These are phyloP conservation scores for Pseudopediastrum boryanum DNA, from an alignment of 139 green algal genomes.

Conservation along the genomic window DNA sequence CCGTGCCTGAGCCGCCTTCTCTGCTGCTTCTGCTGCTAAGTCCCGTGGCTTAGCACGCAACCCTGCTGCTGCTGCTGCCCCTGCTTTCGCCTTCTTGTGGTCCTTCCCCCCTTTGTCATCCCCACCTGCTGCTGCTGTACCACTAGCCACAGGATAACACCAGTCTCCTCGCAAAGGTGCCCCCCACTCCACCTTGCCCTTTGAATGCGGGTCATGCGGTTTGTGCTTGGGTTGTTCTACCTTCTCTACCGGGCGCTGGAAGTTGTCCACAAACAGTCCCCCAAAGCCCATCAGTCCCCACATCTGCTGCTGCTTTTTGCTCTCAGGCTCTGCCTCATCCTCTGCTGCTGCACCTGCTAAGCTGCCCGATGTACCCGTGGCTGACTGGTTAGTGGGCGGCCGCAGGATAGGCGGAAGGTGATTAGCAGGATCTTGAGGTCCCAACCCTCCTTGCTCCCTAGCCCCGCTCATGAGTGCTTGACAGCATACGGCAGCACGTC, in stretches of 20 bases:
- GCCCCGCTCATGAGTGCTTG: conserved; percentile 33
- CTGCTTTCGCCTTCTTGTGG: not conserved
- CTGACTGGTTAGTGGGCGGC: not conserved
- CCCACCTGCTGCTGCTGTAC: not conserved
- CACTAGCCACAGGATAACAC: not conserved
- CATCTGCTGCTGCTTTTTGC: conserved; percentile 36
- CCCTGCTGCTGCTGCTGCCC: not conserved
- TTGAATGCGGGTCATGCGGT: conserved; percentile 19
- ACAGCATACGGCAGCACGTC: conserved; percentile 26
- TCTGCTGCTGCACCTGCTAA: conserved; percentile 14
- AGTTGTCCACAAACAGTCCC: conserved; percentile 38
- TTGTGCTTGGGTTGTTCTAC: conserved; percentile 9
- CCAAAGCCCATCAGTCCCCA: conserved; percentile 43
- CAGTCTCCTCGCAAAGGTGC: conserved; percentile 29
- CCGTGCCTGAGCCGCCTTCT: conserved; percentile 15
- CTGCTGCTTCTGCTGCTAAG: conserved; percentile 16
- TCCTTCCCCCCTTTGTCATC: not conserved
- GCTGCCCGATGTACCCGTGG: not conserved
- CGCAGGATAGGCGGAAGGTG: no score
- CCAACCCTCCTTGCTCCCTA: no score
- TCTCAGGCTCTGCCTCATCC: not conserved
- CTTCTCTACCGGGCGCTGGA: conserved; percentile 9
- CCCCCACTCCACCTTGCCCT: conserved; percentile 27
- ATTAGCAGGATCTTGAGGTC: no score
- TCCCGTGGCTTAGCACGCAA: not conserved